Evolutionary conservation across 2,329 filamentous ascomycete genomes (phyloP).

Genomic region (Pyricularia sp.): DNA sequence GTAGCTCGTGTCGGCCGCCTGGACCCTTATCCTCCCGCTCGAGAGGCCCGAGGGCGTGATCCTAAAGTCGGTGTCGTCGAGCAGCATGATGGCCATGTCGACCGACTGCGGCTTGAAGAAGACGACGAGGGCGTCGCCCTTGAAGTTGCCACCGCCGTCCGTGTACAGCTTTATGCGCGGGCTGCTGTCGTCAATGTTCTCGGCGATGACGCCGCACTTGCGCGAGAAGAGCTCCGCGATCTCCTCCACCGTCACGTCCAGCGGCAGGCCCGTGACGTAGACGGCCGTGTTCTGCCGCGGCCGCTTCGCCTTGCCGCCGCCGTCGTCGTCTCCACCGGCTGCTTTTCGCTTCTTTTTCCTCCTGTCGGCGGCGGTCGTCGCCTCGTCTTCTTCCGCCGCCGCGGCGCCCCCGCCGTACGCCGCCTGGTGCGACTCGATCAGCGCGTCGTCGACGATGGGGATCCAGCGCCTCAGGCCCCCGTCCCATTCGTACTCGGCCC

Average conservation of each 20-base stretch:
- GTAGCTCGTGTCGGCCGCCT: slow-evolving; percentile 78
- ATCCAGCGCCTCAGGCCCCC: slow-evolving; percentile 60
- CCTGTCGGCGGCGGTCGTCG: slow-evolving; percentile 4
- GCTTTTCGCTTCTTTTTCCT: slow-evolving; percentile 6
- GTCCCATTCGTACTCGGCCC: slow-evolving; percentile 76
- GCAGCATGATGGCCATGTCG: slow-evolving; percentile 64
- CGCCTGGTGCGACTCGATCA: slow-evolving; percentile 16
- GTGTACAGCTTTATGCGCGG: slow-evolving; percentile 90
- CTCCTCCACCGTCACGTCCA: slow-evolving; percentile 66
- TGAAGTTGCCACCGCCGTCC: slow-evolving; percentile 71
- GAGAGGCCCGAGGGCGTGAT: slow-evolving; percentile 37
- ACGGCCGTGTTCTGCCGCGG: slow-evolving; percentile 72
- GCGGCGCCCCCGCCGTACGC: slow-evolving; percentile 11
- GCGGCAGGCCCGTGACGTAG: slow-evolving; percentile 79
- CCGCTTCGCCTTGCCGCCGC: slow-evolving; percentile 19
- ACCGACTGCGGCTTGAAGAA: slow-evolving; percentile 97
- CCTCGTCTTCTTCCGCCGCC: slow-evolving; percentile 2
- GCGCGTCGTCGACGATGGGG: slow-evolving; percentile 28
- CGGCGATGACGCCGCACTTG: slow-evolving; percentile 82
- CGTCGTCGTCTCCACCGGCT: slow-evolving; percentile 14
- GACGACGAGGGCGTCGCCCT: slow-evolving; percentile 83
- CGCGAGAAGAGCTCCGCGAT: slow-evolving; percentile 69
- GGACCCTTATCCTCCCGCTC: slow-evolving; percentile 60
- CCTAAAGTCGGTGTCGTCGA: slow-evolving; percentile 74
- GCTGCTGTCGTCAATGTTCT: slow-evolving; percentile 79